Conservation (phyloP, 2,329 filamentous ascomycete genomes). For the Monilinia laxa region DNA sequence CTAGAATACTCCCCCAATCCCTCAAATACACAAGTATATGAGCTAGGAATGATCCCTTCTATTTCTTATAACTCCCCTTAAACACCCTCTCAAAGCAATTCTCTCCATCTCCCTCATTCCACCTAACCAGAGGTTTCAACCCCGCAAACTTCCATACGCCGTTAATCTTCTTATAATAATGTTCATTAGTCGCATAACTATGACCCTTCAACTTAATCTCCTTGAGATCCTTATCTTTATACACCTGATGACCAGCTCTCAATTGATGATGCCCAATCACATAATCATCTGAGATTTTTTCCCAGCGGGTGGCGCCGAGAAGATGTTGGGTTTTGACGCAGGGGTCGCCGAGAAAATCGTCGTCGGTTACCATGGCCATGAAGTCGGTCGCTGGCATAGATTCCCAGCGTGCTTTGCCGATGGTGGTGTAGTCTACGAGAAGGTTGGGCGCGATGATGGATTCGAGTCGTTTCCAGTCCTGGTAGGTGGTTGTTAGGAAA, state of each 20-base stretch:
- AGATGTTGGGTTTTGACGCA: constrained; percentile 65
- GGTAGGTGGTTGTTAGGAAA: constrained; percentile 3
- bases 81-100: constrained; percentile 38
- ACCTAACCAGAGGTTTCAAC: constrained; percentile 35
- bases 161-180: constrained; percentile 35
- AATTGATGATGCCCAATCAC: constrained; percentile 50
- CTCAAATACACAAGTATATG: background rate
- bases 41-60: background rate
- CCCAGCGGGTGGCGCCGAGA: constrained; percentile 58
- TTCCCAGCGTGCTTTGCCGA: constrained; percentile 60
- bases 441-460: constrained; percentile 35
- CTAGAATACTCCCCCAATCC: no score
- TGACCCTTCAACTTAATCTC: constrained; percentile 33
- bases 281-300: constrained; percentile 56
- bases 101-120: constrained; percentile 31
- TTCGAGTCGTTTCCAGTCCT: constrained; percentile 35
- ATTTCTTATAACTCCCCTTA: constrained; percentile 29
- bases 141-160: constrained; percentile 39
- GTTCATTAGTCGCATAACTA: constrained; percentile 36
- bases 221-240: constrained; percentile 27
- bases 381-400: constrained; percentile 62
- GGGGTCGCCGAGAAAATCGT: constrained; percentile 58
- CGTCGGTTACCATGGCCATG: constrained; percentile 57
- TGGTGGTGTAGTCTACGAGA: constrained; percentile 62
- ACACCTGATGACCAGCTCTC: constrained; percentile 33